Evolutionary conservation across 164 flowering plant genomes (phyloP), one percentile per base, ranked within the genome.

Genomic region (Nymphaea thermarum): DNA sequence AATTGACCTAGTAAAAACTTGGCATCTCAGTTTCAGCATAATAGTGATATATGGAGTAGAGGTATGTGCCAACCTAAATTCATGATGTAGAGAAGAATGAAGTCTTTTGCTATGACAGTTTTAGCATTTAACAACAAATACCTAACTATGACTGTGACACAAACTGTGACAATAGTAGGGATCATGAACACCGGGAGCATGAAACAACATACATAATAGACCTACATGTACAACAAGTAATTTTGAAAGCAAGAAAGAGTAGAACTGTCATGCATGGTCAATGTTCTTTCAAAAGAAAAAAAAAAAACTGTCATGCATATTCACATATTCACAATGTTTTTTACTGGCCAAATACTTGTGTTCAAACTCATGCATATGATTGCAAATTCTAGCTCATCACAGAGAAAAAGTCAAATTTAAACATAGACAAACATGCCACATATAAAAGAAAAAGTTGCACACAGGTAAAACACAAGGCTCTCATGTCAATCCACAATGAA

Each of bases 21-120:
- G 97, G 87, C 99, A 94, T 94, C 83, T 90, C 90, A 4, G 99
- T 94, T 85, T 94, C 91, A 77, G 87, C 90, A 59, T 84, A 79
- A 79, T 86, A 94, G 84, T 94, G 91, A 71, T 91, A 94, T 62
- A 94, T 68, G 5, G 99, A 91, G 74, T 94, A 94, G 75, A 94
- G 77, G 82, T 86, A 94, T 55, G 90, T 97, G 66, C 91, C 91
- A 75, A 91, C 82, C 43, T 93, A 95, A 6, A 96, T 94, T 36
- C 97, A 94, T 25, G 97, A 95, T 66, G 99, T 97, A n/a, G 97
- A 94, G 82, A 84, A 90, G 80, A 94, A 94, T 42, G 99, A 91
- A 44, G 98, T 94, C 99, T 97, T 91, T 66, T 90, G 94, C 99
- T 97, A 94, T 89, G 97, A 77, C 91, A 94, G 76, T 94, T 94